A percentile compares a stretch with the other conserved stretches of the same genome.
These are phyloP conservation scores for Coemansia pectinata DNA, from an alignment of 192 early-diverging fungal species.

Conservation along the genomic window DNA sequence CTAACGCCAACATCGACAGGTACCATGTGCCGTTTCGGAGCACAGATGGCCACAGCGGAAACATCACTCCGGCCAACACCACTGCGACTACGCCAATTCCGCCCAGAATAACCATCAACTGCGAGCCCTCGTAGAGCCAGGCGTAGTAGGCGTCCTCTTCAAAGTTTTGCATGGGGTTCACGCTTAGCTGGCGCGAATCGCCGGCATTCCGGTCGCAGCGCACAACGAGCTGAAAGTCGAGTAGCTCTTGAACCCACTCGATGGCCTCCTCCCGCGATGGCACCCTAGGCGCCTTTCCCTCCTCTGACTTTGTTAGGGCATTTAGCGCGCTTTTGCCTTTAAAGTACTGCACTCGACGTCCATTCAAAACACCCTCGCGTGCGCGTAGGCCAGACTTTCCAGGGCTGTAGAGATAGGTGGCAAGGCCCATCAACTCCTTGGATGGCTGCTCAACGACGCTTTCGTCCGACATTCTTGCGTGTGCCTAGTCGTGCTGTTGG, in stretches of 20 bases:
- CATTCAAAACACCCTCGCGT: conserved; percentile 86
- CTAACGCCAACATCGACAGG: conserved; percentile 75
- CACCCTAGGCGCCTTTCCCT: conserved; percentile 55
- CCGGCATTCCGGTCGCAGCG: conserved; percentile 68
- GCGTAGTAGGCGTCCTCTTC: conserved; percentile 85
- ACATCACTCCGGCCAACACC: conserved; percentile 92
- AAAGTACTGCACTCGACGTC: conserved; percentile 89
- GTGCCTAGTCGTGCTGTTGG: not conserved
- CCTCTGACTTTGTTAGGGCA: conserved; percentile 45
- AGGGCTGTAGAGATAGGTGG: conserved; percentile 75
- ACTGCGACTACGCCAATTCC: conserved; percentile 76
- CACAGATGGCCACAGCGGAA: conserved; percentile 91
- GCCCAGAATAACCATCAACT: conserved; percentile 72
- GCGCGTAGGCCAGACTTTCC: conserved; percentile 72
- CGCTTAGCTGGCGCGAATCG: conserved; percentile 48
- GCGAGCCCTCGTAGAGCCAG: conserved; percentile 93
- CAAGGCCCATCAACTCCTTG: conserved; percentile 66
- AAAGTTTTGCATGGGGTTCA: conserved; percentile 66
- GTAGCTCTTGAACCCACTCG: conserved; percentile 65
- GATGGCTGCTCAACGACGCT: conserved; percentile 35
- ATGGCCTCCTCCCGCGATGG: conserved; percentile 61
- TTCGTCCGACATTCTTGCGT: conserved; percentile 23
- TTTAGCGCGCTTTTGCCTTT: conserved; percentile 61
- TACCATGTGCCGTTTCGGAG: conserved; percentile 89
- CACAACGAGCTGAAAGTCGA: conserved; percentile 73